phyloP scores from a whole-genome alignment of 2,329 filamentous ascomycete species.

The Hypoxylon sp. region DNA sequence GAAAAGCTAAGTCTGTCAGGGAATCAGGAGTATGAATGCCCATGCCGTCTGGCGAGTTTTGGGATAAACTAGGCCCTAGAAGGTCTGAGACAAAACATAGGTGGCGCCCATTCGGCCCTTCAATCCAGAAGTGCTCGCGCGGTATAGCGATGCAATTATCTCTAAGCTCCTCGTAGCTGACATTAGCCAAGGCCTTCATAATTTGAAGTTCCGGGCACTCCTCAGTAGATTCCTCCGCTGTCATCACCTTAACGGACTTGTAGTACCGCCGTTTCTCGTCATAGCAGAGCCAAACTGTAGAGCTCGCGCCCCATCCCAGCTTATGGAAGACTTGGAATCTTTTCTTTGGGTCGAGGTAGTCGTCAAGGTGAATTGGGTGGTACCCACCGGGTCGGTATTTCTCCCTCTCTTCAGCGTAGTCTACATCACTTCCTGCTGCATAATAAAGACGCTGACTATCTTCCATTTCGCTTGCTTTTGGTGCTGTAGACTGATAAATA shows the following conservation, averaged over 20 bases:
- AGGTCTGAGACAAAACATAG: conserved; percentile 36
- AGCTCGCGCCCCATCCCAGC: conserved; percentile 23
- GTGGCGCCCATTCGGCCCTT: conserved; percentile 37
- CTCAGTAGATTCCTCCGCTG: conserved; percentile 26
- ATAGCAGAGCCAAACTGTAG: conserved; percentile 34
- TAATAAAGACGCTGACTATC: neutral
- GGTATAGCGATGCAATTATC: conserved; percentile 31
- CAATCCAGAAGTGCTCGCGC: conserved; percentile 35
- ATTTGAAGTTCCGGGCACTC: conserved; percentile 25
- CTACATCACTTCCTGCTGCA: conserved; percentile 13
- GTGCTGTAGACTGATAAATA: neutral
- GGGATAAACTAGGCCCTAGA: conserved; percentile 27
- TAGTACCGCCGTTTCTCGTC: conserved; percentile 16
- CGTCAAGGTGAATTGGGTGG: conserved; percentile 34
- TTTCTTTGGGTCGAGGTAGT: conserved; percentile 20
- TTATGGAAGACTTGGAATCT: conserved; percentile 37
- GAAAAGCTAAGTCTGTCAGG: conserved; percentile 26
- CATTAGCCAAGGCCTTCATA: neutral
- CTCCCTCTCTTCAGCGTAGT: conserved; percentile 28
- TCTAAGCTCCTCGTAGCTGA: conserved; percentile 12
- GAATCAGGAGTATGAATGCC: conserved; percentile 22
- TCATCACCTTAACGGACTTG: conserved; percentile 30
- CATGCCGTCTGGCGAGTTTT: conserved; percentile 14
- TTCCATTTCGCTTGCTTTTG: neutral
- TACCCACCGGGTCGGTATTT: conserved; percentile 36